These are phyloP conservation scores for Talaromyces stipitatus DNA, from an alignment of 495 filamentous ascomycete species.

Conservation along the genomic window DNA sequence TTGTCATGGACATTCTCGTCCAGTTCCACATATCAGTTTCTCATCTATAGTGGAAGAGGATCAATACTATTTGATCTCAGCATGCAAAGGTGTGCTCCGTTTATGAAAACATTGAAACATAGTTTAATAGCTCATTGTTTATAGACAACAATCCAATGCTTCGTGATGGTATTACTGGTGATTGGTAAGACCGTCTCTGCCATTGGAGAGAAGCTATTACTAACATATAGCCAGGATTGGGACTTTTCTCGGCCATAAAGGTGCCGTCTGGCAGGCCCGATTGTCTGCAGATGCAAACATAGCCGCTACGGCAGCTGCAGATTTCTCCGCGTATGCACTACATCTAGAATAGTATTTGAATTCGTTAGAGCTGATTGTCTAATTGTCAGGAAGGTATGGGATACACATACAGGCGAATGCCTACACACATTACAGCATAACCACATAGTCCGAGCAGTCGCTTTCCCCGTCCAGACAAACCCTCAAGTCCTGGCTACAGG, in stretches of 20 bases:
- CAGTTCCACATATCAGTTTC: conserved; percentile 91
- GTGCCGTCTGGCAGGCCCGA: conserved; percentile 91
- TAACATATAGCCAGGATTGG: conserved; percentile 62
- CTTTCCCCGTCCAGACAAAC: conserved; percentile 69
- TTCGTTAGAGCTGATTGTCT: background rate
- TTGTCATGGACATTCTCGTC: conserved; percentile 94
- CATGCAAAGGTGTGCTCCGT: conserved; percentile 79
- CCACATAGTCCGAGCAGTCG: conserved; percentile 90
- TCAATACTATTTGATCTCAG: conserved; percentile 91
- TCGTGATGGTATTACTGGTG: conserved; percentile 89
- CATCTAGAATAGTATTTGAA: background rate
- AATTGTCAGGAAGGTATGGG: conserved; percentile 81
- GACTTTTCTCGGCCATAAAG: conserved; percentile 96
- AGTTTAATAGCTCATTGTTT: background rate
- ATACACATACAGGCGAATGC: conserved; percentile 88
- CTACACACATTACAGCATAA: conserved; percentile 81
- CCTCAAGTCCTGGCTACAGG: conserved; percentile 82
- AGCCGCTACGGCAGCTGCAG: conserved; percentile 87
- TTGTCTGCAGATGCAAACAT: conserved; percentile 81
- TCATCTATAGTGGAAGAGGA: conserved; percentile 80
- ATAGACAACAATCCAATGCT: conserved; percentile 97
- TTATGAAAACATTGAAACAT: background rate
- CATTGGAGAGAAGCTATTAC: background rate
- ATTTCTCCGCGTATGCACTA: conserved; percentile 77
- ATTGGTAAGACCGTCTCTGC: conserved; percentile 58